phyloP scores from a whole-genome alignment of 208 protist species.

The Tetramitus jugosus region DNA sequence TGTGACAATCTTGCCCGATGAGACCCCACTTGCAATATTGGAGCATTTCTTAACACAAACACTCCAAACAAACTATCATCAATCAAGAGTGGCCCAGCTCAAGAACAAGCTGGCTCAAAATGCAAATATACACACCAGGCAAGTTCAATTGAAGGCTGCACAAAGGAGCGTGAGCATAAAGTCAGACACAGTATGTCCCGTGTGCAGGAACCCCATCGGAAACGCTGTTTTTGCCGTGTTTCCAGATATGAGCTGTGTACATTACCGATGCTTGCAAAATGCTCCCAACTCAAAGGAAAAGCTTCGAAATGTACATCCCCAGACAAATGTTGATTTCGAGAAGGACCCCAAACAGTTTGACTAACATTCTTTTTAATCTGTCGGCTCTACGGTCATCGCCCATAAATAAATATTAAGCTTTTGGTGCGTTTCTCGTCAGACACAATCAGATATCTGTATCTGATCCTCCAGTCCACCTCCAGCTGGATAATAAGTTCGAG shows the following conservation, averaged over 20 bases:
- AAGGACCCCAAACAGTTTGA: too few species aligned
- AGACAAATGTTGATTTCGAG: neutral
- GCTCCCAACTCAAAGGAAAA: neutral
- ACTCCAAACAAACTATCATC: neutral
- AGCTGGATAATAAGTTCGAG: too few species aligned
- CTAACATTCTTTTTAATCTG: too few species aligned
- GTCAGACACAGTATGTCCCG: neutral
- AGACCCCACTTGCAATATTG: neutral
- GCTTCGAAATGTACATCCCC: neutral
- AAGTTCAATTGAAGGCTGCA: neutral
- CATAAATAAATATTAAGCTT: too few species aligned
- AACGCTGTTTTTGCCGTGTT: conserved; percentile 14
- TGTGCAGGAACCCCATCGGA: neutral
- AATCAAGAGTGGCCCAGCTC: neutral
- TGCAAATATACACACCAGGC: neutral
- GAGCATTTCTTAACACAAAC: neutral
- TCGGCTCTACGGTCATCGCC: too few species aligned
- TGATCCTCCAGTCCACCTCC: too few species aligned
- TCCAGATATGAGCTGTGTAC: neutral
- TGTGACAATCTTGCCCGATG: neutral
- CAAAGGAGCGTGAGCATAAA: neutral
- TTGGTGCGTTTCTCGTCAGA: too few species aligned
- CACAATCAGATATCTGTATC: too few species aligned
- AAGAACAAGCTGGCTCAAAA: neutral
- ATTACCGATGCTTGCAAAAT: neutral